Base-by-base conservation (phyloP, 2,329 filamentous ascomycete genomes). In the Ploettnerulaceae sp. region DNA sequence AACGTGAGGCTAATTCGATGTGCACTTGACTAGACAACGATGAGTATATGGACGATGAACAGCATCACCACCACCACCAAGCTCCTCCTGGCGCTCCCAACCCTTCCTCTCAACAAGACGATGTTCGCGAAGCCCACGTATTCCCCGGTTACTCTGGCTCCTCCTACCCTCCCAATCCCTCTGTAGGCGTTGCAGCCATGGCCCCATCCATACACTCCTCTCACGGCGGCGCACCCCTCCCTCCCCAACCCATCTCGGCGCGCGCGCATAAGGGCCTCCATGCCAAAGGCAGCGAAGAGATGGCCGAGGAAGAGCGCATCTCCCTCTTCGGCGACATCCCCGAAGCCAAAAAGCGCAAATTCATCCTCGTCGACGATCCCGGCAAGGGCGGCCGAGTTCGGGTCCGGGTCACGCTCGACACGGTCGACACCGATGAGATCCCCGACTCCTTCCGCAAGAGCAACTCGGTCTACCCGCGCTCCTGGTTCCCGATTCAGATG, bases 401-500 rank as follows among this genome's bases (percentile, higher is more conserved):
- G 12, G 90, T 97, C 35, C 85, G 90, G 52, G 90, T 96, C 41
- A 93, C 86, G 53, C 80, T 98, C n/a, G 89, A 96, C 62, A 82
- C 84, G 34, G 89, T 96, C 58, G 86, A 96, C 64, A 94, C 93
- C 71, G 85, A 90, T 61, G 91, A 97, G 67, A 95, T 97, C 62
- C 91, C 91, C 1, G 91, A 97, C 66, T 93, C 88, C 12, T 96
- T 95, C 71, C 86, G 91, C 56, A 89, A 89, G 69, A 81, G 79
- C 45, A 91, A 91, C 59, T 89, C 87, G 7, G 90, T 97, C 2
- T 97, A 84, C 61, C 91, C 90, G 7, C 84, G 89, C 37, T 90
- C 87, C 47, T 97, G 91, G 69, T 95, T 93, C 64, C 88, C 90
- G 1, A 81, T 89, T 33, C 89, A 96, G 69, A 95, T 95, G 89